Conservation (phyloP, 1,139 yeast species). For the Kodamaea plutei region DNA sequence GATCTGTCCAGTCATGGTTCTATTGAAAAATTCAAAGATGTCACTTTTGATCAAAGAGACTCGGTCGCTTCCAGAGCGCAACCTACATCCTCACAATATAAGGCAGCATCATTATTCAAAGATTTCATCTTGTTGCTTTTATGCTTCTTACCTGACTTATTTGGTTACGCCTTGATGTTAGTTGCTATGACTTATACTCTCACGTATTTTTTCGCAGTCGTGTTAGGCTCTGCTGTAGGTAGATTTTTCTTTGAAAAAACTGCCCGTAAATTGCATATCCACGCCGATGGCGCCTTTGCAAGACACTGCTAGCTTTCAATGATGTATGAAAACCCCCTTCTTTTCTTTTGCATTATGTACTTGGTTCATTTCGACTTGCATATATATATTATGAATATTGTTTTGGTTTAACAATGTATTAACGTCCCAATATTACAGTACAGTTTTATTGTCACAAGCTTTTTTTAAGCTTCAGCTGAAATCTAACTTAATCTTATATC, state of each 20-base stretch:
- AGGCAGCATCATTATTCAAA: constrained; percentile 3
- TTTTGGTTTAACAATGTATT: too few relatives aligned
- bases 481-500: too few relatives aligned
- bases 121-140: constrained; percentile 27
- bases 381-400: too few relatives aligned
- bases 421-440: too few relatives aligned
- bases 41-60: constrained; percentile 3
- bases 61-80: background rate
- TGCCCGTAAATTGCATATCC: constrained; percentile 31
- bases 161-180: constrained; percentile 70
- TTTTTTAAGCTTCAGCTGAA: too few relatives aligned
- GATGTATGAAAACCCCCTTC: too few relatives aligned
- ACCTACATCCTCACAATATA: constrained; percentile 3
- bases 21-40: constrained; percentile 3
- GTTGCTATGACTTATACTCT: constrained; percentile 70
- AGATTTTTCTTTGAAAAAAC: constrained; percentile 64
- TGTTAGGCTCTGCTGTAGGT: constrained; percentile 63
- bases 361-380: too few relatives aligned
- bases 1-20: background rate
- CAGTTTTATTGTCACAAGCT: too few relatives aligned
- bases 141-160: constrained; percentile 57
- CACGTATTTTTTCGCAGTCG: constrained; percentile 67
- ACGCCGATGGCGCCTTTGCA: constrained; percentile 10
- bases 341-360: too few relatives aligned
- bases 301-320: constrained; percentile 11